Evolutionary conservation across 2,329 filamentous ascomycete genomes (phyloP), one percentile per base, ranked within the genome.

Genomic region (Colletotrichum sp.): DNA sequence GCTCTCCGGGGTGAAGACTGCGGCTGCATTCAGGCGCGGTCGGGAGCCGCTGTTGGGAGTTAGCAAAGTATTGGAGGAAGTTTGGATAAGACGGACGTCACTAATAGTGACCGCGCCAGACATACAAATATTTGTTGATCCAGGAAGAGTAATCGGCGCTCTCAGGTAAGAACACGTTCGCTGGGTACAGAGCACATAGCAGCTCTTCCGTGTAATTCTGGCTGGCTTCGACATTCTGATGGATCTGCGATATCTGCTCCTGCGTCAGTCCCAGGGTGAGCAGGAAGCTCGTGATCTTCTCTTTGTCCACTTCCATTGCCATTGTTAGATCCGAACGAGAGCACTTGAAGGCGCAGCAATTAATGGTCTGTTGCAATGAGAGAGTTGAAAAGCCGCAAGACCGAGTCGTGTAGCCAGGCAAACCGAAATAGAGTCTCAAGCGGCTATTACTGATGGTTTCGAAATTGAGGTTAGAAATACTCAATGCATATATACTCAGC

Each of bases 331-430:
- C 3, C 6, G 18, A 48, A 10, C 9, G 39, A 12, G 39, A 7
- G 22, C 8, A n/a, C 18, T 48, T 48, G 18, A 48, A 5, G 18
- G 22, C 22, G 3, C 22, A 22, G 3, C 22, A 22, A 22, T 12
- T 6, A 22, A 2, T 22, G 1, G 5, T 48, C 1, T 5, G 18
- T 48, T 22, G 43, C 8, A 13, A 5, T 12, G 3, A 1, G 10
- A 18, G 10, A 48, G n/a, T 48, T 22, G 3, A 48, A 48, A 9
- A 48, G n/a, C 43, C 10, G 10, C n/a, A 48, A 48, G 6, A 48
- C 9, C 43, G 12, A 13, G 3, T 22, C 9, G 9, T 48, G 10
- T 48, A 48, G 43, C 43, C 43, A n/a, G 18, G 32, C 32, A 34
- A 34, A 15, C 32, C 12, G 32, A 34, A 34, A 34, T 5, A 34